Evolutionary conservation across 305 asterid genomes (phyloP).

Genomic region (Plantago coronopus): DNA sequence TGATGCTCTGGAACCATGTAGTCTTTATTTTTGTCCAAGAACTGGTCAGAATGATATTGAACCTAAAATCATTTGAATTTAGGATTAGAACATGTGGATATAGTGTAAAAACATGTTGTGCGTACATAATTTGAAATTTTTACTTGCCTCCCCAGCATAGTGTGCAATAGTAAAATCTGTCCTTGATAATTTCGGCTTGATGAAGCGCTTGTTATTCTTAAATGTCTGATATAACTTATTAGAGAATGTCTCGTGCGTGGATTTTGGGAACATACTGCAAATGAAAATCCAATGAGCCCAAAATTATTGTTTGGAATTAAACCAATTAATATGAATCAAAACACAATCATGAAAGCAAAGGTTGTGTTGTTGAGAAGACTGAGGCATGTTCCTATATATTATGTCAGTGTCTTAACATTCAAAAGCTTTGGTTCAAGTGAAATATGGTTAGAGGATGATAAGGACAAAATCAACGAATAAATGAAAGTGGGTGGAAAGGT

Average conservation of each 20-base stretch:
- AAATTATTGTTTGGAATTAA: conserved; percentile 18
- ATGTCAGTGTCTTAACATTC: not conserved
- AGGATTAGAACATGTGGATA: conserved; percentile 20
- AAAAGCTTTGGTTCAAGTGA: conserved; percentile 7
- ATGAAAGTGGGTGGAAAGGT: conserved; percentile 11
- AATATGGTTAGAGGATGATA: conserved; percentile 11
- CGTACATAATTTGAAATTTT: conserved; percentile 21
- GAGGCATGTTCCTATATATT: not conserved
- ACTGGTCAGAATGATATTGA: conserved; percentile 88
- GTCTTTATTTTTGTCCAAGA: conserved; percentile 97
- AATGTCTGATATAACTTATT: conserved; percentile 95
- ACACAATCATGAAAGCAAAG: conserved; percentile 5
- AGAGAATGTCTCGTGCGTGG: conserved; percentile 93
- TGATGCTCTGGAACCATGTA: conserved; percentile 96
- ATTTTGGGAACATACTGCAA: conserved; percentile 96
- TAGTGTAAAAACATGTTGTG: conserved; percentile 13
- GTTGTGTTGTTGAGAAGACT: not conserved
- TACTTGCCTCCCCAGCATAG: conserved; percentile 96
- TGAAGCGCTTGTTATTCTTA: conserved; percentile 84
- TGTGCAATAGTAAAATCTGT: conserved; percentile 84
- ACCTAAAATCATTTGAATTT: conserved; percentile 55
- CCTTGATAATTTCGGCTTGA: conserved; percentile 95
- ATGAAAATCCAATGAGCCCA: conserved; percentile 26
- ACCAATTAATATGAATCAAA: conserved; percentile 18
- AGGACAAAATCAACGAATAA: not conserved